These are phyloP conservation scores for Talaromyces pinophilus DNA, from an alignment of 2,329 filamentous ascomycete species.

Conservation along the genomic window DNA sequence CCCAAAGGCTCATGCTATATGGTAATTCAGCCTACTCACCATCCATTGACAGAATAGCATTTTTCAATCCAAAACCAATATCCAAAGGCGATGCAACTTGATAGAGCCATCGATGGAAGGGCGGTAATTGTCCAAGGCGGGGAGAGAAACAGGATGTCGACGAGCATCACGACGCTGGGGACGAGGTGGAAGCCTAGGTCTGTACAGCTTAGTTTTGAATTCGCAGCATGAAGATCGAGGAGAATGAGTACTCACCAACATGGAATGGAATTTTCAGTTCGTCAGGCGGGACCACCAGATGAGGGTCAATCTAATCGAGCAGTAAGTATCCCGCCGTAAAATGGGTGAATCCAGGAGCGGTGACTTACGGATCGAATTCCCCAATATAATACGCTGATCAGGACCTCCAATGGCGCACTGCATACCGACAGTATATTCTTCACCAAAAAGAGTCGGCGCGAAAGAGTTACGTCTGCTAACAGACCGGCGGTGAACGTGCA, in stretches of 20 bases:
- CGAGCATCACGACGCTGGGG: conserved; percentile 55
- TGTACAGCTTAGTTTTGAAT: conserved; percentile 21
- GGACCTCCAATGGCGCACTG: conserved; percentile 60
- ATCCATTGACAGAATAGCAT: conserved; percentile 61
- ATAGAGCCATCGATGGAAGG: conserved; percentile 53
- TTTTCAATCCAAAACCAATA: conserved; percentile 68
- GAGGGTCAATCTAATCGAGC: conserved; percentile 42
- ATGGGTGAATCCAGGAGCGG: neutral
- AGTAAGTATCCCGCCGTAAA: conserved; percentile 15
- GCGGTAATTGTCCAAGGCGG: conserved; percentile 62
- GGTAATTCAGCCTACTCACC: conserved; percentile 43
- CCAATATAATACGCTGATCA: conserved; percentile 65
- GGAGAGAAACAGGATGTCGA: conserved; percentile 60
- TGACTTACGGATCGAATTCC: conserved; percentile 50
- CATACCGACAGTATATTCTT: conserved; percentile 62
- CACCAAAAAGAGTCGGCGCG: conserved; percentile 53
- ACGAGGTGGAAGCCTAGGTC: conserved; percentile 54
- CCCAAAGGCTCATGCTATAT: neutral
- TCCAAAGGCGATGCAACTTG: conserved; percentile 54
- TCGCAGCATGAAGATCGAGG: neutral
- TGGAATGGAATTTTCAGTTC: conserved; percentile 36
- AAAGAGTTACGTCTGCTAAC: conserved; percentile 58
- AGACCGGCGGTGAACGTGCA: conserved; percentile 57
- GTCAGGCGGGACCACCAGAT: conserved; percentile 53
- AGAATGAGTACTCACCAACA: conserved; percentile 35